Percentiles rank a stretch among this genome's conserved stretches.
These are phyloP conservation scores for Arthrobotrys musiformis DNA, from an alignment of 2,329 filamentous ascomycete species.

Conservation along the genomic window DNA sequence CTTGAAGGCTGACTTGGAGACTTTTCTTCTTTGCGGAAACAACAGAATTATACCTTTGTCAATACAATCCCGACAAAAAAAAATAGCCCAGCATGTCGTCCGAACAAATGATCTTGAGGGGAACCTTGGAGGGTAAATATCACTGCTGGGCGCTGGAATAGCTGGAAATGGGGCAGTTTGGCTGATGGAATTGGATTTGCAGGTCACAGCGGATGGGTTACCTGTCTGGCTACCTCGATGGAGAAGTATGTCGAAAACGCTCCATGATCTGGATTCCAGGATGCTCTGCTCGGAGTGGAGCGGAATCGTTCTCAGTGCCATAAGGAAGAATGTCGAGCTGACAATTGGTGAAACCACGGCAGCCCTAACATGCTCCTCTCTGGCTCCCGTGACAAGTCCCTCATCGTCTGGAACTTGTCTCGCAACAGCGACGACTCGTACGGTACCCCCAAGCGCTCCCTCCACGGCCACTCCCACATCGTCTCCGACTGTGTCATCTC, in stretches of 20 bases:
- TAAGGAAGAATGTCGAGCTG: conserved; percentile 61
- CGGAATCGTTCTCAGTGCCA: not conserved
- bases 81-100: conserved; percentile 50
- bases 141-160: conserved; percentile 22
- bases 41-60: conserved; percentile 42
- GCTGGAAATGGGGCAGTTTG: conserved; percentile 32
- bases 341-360: conserved; percentile 61
- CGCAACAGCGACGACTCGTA: conserved; percentile 95
- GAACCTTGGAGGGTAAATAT: conserved; percentile 60
- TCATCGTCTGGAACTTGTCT: conserved; percentile 99
- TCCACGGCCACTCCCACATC: conserved; percentile 99
- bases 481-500: conserved; percentile 94
- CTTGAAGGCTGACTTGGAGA: conserved; percentile 40
- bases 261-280: not conserved
- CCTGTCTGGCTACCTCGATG: conserved; percentile 59
- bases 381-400: conserved; percentile 94
- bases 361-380: conserved; percentile 99
- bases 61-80: conserved; percentile 34
- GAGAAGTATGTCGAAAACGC: conserved; percentile 57
- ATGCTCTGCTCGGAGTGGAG: not conserved
- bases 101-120: conserved; percentile 58
- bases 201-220: conserved; percentile 60
- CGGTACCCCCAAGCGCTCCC: conserved; percentile 98
- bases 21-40: not conserved
- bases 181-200: conserved; percentile 55